A percentile compares a stretch with the other conserved stretches of the same genome.
phyloP scores from a whole-genome alignment of 441 rosid species.

The Eutrema salsugineum region DNA sequence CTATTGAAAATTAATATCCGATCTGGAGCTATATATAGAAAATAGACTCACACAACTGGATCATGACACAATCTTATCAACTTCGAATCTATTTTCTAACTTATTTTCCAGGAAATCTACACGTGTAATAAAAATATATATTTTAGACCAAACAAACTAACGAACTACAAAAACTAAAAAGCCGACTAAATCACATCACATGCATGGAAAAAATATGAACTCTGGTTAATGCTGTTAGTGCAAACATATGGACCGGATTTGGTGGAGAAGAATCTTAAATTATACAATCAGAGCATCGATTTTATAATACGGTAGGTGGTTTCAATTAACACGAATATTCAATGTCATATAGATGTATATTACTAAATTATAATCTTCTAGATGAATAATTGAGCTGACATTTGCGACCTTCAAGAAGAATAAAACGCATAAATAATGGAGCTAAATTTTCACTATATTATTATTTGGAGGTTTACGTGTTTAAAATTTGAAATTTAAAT shows the following conservation, averaged over 20 bases:
- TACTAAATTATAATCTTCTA: constrained; percentile 17
- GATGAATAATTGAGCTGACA: constrained; percentile 30
- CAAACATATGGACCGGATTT: constrained; percentile 15
- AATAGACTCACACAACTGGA: constrained; percentile 9
- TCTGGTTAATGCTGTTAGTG: neutral
- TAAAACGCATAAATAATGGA: constrained; percentile 12
- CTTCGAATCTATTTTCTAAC: constrained; percentile 10
- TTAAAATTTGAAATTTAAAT: constrained; percentile 25
- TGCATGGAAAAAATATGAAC: constrained; percentile 9
- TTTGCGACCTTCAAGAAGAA: constrained; percentile 16
- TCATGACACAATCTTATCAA: constrained; percentile 8
- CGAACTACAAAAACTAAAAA: constrained; percentile 9
- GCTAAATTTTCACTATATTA: neutral
- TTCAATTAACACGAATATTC: neutral
- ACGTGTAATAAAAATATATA: constrained; percentile 17
- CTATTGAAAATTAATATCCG: neutral
- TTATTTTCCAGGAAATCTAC: constrained; percentile 12
- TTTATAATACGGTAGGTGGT: constrained; percentile 11
- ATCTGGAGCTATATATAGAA: neutral
- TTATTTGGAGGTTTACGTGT: neutral
- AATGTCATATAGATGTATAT: neutral
- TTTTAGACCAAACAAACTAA: neutral
- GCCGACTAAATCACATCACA: constrained; percentile 15
- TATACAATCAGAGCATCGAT: neutral
- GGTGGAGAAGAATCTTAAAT: constrained; percentile 9